Conservation (phyloP, 495 filamentous ascomycete genomes). For the Aspergillus saccharolyticus region DNA sequence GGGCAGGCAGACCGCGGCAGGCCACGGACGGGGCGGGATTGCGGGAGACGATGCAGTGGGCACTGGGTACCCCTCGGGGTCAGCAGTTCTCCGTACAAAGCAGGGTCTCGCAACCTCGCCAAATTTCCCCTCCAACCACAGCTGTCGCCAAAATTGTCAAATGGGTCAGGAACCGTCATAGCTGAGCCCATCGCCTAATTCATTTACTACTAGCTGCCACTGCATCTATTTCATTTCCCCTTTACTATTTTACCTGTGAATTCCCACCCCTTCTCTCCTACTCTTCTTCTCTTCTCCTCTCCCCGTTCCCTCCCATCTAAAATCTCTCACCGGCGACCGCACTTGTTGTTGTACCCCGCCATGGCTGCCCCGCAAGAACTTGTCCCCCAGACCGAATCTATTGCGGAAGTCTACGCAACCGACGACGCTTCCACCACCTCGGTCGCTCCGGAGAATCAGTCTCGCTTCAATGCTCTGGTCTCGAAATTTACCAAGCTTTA, state of each 20-base stretch:
- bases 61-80: not conserved
- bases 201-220: not conserved
- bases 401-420: conserved; percentile 47
- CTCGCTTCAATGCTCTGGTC: conserved; percentile 68
- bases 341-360: conserved; percentile 22
- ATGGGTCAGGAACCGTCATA: not conserved
- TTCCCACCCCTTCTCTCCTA: not conserved
- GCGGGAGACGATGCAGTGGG: too few relatives aligned
- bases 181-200: not conserved
- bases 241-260: too few relatives aligned
- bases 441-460: conserved; percentile 34
- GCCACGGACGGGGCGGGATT: not conserved
- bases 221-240: not conserved
- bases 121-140: conserved; percentile 3
- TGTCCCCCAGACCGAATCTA: conserved; percentile 45
- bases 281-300: not conserved
- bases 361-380: conserved; percentile 44
- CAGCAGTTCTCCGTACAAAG: too few relatives aligned
- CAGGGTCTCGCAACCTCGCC: not conserved
- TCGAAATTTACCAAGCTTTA: conserved; percentile 69
- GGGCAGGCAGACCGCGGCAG: not conserved
- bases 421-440: conserved; percentile 37
- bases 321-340: not conserved
- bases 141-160: not conserved
- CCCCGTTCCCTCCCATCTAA: not conserved